These are phyloP conservation scores for Drosera spatulata DNA, from an alignment of 179 eudicot species.

Conservation along the genomic window DNA sequence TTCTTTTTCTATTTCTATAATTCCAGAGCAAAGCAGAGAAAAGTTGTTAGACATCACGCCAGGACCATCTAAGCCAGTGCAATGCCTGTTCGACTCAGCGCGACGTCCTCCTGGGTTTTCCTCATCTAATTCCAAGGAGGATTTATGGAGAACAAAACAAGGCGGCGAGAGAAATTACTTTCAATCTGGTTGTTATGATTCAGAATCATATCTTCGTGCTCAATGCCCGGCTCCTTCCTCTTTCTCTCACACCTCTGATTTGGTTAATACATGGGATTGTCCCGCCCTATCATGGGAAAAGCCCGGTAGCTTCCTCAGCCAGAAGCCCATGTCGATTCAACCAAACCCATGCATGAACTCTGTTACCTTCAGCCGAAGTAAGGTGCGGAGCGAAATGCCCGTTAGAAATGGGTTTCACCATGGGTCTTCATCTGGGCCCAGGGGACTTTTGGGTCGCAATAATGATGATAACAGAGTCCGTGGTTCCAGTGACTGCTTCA, in stretches of 20 bases:
- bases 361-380: too few relatives aligned
- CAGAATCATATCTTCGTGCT: constrained; percentile 25
- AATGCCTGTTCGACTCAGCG: constrained; percentile 18
- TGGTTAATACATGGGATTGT: constrained; percentile 12
- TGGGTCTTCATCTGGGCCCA: constrained; percentile 40
- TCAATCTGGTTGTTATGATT: not conserved
- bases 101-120: constrained; percentile 23
- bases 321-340: too few relatives aligned
- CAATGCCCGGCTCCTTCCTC: constrained; percentile 24
- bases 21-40: constrained; percentile 37
- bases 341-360: too few relatives aligned
- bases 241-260: constrained; percentile 24
- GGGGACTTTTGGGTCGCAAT: constrained; percentile 16
- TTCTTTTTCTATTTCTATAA: not conserved
- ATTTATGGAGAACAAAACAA: constrained; percentile 30
- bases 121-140: constrained; percentile 25
- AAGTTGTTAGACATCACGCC: constrained; percentile 25
- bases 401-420: constrained; percentile 38
- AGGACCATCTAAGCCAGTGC: constrained; percentile 21
- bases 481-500: constrained; percentile 26
- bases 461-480: constrained; percentile 23
- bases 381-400: constrained; percentile 12
- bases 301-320: constrained; percentile 14
- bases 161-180: constrained; percentile 17
- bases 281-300: too few relatives aligned